Evolutionary conservation across 495 filamentous ascomycete species (phyloP), one percentile per base, ranked within the genome.

Genomic region (Daldinia concentrica): DNA sequence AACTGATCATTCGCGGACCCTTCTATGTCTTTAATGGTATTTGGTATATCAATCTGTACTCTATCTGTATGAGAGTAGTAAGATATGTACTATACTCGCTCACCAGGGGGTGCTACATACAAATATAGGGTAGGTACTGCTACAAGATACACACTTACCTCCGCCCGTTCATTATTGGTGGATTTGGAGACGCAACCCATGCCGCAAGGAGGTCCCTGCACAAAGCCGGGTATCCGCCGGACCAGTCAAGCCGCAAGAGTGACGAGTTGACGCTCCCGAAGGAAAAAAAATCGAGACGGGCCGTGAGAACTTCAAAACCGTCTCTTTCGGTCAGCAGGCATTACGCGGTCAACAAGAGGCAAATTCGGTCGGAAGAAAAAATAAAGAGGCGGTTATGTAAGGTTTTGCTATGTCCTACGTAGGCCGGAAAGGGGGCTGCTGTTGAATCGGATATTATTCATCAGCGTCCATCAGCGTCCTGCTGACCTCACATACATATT

Each of bases 281-380:
- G 34, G 27, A 66, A 68, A 72, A 61, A 63, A 45, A 29, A 32
- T 17, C 50, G 26, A 57, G 45, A 73, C 71, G 66, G 71, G 62
- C 71, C 71, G 71, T 69, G 66, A 73, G 58, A 65, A 59, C 71
- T 69, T 73, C 71, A 73, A 69, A 63, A 51, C 62, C 62, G 71
- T 51, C 62, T 66, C 51, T 55, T 63, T 64, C 66, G 71, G 66
- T 62, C 64, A 66, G 43, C 58, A 66, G 29, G 57, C 52, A 60
- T 56, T 37, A 58, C 45, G 61, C 68, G 17, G 43, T 48, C 43
- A 48, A 48, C 9, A 48, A 48, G 43, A 48, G 43, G 19, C 19
- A 48, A 48, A 48, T 48, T 48, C 43, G 17, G 43, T 22, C 43
- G 43, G 19, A 24, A 54, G 15, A 30, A 17, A 30, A 54, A 30